Percentiles rank a stretch among this genome's conserved stretches.
Evolutionary conservation across 495 filamentous ascomycete species (phyloP).

Genomic region (Lasiosphaeria miniovina): DNA sequence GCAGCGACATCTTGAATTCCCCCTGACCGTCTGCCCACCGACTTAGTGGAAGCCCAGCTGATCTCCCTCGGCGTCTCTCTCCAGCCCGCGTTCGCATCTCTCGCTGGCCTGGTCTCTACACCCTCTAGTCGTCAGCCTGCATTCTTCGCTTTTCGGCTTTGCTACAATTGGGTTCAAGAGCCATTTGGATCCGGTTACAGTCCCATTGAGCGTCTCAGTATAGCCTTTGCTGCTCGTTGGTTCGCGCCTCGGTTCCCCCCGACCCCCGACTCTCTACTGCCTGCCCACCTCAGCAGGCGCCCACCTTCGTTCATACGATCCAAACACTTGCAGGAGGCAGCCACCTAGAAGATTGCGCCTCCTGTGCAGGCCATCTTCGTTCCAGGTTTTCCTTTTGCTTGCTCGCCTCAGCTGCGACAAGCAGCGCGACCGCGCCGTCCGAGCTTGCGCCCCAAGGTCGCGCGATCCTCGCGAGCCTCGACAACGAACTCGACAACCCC

Average conservation of each 20-base stretch:
- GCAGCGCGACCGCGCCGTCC: no score
- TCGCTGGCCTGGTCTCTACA: constrained; percentile 6
- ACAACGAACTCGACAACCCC: no score
- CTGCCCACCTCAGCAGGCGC: background rate
- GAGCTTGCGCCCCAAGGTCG: no score
- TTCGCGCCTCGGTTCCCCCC: background rate
- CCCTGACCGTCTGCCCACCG: constrained; percentile 18
- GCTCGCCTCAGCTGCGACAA: no score
- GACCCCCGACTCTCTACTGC: background rate
- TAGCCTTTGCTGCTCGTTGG: background rate
- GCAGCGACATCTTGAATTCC: constrained; percentile 17
- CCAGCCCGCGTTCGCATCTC: constrained; percentile 5
- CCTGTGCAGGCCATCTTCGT: no score
- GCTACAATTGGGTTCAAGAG: background rate
- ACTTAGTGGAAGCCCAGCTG: constrained; percentile 12
- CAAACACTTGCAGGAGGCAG: no score
- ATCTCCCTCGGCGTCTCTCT: constrained; percentile 1
- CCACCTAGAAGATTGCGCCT: no score
- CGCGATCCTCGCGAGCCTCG: no score
- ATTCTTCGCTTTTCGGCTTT: background rate
- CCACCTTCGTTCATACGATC: no score
- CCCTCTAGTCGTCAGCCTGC: background rate
- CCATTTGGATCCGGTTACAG: background rate
- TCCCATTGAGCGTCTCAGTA: background rate
- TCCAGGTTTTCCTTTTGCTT: no score